A percentile compares a stretch with the other conserved stretches of the same genome.
Evolutionary conservation across 2,329 filamentous ascomycete species (phyloP).

Genomic region (Pseudocercospora vitis): DNA sequence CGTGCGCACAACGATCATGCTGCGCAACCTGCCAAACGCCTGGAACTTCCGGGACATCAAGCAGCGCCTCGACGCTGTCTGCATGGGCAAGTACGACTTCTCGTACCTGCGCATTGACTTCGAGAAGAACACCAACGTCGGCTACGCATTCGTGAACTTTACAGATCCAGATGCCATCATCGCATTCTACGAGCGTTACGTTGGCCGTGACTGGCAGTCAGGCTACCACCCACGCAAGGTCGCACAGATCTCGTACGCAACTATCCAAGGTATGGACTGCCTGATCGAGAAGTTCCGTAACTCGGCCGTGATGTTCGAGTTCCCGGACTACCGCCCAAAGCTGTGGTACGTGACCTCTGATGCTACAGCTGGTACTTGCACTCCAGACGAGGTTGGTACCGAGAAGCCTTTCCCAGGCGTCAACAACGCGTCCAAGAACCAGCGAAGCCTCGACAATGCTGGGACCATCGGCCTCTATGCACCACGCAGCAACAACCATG

Average conservation of each 20-base stretch:
- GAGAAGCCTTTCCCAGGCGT: conserved; percentile 75
- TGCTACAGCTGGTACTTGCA: not conserved
- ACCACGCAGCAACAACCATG: conserved; percentile 70
- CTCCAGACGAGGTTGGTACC: conserved; percentile 58
- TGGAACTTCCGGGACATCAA: conserved; percentile 69
- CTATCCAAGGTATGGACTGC: conserved; percentile 89
- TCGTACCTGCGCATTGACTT: conserved; percentile 83
- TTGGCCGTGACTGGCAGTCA: conserved; percentile 61
- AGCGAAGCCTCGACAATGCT: conserved; percentile 82
- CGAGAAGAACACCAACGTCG: conserved; percentile 64
- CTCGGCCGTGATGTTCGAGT: conserved; percentile 91
- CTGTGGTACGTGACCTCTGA: conserved; percentile 59
- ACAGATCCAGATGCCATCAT: conserved; percentile 74
- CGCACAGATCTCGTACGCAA: conserved; percentile 93
- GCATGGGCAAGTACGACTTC: conserved; percentile 85
- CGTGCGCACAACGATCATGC: conserved; percentile 67
- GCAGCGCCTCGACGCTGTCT: conserved; percentile 73
- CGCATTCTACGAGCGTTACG: conserved; percentile 59
- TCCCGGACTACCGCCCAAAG: conserved; percentile 78
- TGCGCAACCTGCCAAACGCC: conserved; percentile 92
- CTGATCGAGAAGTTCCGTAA: conserved; percentile 95
- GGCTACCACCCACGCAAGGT: conserved; percentile 64
- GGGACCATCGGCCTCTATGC: conserved; percentile 85
- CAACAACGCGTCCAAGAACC: conserved; percentile 84
- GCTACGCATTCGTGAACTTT: conserved; percentile 97